Percentiles rank a stretch among this genome's conserved stretches.
These are phyloP conservation scores for Colletotrichum sp. DNA, from an alignment of 2,329 filamentous ascomycete genomes.

Conservation along the genomic window DNA sequence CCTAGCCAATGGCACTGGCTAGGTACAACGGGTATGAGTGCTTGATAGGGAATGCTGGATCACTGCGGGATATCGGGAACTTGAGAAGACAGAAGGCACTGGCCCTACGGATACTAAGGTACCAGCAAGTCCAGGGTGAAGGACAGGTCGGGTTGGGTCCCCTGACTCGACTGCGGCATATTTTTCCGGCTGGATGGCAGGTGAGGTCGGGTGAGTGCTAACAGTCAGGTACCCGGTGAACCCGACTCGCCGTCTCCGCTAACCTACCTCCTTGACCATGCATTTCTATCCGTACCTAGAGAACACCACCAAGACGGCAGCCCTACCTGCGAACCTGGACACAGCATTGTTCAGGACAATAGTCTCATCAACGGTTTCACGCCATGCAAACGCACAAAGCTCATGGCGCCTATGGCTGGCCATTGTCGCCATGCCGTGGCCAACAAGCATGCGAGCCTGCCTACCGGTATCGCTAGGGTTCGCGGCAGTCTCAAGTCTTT, in stretches of 20 bases:
- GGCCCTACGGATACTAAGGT: not conserved
- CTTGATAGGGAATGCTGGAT: not conserved
- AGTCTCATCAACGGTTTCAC: slow-evolving; percentile 8
- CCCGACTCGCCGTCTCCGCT: not conserved
- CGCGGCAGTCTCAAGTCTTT: not conserved
- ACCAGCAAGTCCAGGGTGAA: not conserved
- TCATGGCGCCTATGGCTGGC: slow-evolving; percentile 6
- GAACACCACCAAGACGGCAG: not conserved
- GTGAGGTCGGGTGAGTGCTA: not conserved
- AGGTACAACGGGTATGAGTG: not conserved
- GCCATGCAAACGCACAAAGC: slow-evolving; percentile 3
- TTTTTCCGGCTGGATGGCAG: not conserved
- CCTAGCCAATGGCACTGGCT: not conserved
- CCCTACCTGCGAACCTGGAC: not conserved
- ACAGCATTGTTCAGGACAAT: not conserved
- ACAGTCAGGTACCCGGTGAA: not conserved
- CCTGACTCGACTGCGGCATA: slow-evolving; percentile 7
- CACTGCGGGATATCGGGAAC: not conserved
- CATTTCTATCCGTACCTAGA: not conserved
- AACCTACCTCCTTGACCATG: not conserved
- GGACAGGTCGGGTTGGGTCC: not conserved
- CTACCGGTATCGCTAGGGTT: not conserved
- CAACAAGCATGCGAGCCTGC: not conserved
- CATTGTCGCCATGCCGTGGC: not conserved
- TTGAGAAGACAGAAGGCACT: not conserved